A percentile compares a stretch with the other conserved stretches of the same genome.
Evolutionary conservation across 768 basidiomycete genomes (phyloP).

Genomic region (Cytidiella melzeri): DNA sequence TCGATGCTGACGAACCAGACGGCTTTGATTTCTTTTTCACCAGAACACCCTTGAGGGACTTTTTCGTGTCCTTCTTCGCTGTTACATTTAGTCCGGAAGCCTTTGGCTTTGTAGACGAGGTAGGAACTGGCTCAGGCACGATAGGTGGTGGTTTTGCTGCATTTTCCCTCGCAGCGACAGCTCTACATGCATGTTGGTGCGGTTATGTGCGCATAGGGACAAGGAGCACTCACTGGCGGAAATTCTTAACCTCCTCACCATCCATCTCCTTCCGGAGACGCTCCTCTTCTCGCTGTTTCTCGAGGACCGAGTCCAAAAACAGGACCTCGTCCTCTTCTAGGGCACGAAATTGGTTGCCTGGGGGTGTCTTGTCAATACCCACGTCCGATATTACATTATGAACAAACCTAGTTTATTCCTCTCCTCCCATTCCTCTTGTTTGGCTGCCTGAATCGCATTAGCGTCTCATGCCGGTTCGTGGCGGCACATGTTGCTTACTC

Average conservation of each 20-base stretch:
- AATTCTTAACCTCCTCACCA: constrained; percentile 71
- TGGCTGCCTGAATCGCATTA: constrained; percentile 55
- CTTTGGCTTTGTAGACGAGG: constrained; percentile 20
- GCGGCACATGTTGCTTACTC: constrained; percentile 39
- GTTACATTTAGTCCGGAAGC: constrained; percentile 19
- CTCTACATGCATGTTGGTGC: constrained; percentile 29
- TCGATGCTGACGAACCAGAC: background rate
- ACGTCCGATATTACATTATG: no score
- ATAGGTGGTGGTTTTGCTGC: constrained; percentile 33
- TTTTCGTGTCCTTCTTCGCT: constrained; percentile 60
- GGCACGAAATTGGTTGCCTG: constrained; percentile 85
- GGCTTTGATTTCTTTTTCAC: constrained; percentile 70
- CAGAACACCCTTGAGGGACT: constrained; percentile 68
- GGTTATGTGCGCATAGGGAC: background rate
- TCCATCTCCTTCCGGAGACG: constrained; percentile 67
- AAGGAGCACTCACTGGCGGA: constrained; percentile 55
- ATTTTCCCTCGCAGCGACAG: constrained; percentile 65
- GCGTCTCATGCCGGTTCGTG: constrained; percentile 11
- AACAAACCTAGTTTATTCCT: constrained; percentile 65
- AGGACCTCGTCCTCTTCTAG: constrained; percentile 87
- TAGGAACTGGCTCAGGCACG: constrained; percentile 19
- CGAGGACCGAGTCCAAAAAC: constrained; percentile 79
- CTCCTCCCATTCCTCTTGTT: constrained; percentile 93
- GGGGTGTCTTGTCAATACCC: no score
- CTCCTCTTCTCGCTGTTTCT: constrained; percentile 73